Base-by-base conservation (phyloP, 805 yeast species). In the Saccharomyces paradoxus region DNA sequence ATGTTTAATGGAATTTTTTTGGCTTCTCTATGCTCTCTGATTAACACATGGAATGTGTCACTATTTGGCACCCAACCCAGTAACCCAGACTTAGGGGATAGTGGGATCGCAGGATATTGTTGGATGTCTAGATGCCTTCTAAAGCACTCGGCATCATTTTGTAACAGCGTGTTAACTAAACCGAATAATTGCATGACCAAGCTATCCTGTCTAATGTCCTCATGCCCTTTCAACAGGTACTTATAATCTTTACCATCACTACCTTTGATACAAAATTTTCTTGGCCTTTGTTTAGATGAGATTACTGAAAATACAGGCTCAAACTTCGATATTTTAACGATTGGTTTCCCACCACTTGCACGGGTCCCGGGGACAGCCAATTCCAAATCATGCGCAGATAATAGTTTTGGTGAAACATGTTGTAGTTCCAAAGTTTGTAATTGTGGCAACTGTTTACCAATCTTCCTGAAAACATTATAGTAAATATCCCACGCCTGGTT, bases 401-500 rank as follows among this genome's bases (percentile, higher is more conserved):
- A 78, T 56, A 94, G 74, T 61, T 86, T 87, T 1, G 99, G 99
- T 2, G 98, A 90, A 4, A 92, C 97, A 66, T 88, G 92, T 70
- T 89, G 97, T 58, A 94, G 73, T 60, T 94, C 98, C 56, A 92
- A 77, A 24, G 88, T 84, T 57, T 87, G 89, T 27, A 92, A 71
- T 65, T 89, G 96, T 1, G 96, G 96, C 41, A 94, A 71, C 68
- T 90, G 96, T 59, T 96, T 81, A 57, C 91, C 84, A 53, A 94
- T 89, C 58, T 96, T 81, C 61, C 96, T 81, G 81, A 92, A 94
- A 2, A 94, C 97, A 60, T 86, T 87, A 70, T 92, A 91, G 67
- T 92, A 92, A 17, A 91, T 85, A 68, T 92, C 98, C 99, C 99
- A 92, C 0, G 98, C 98, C 70, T 94, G 98, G 64, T 91, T 90